phyloP scores from a whole-genome alignment of 768 basidiomycete genomes.

The Tubosaeta brunneosetosa region DNA sequence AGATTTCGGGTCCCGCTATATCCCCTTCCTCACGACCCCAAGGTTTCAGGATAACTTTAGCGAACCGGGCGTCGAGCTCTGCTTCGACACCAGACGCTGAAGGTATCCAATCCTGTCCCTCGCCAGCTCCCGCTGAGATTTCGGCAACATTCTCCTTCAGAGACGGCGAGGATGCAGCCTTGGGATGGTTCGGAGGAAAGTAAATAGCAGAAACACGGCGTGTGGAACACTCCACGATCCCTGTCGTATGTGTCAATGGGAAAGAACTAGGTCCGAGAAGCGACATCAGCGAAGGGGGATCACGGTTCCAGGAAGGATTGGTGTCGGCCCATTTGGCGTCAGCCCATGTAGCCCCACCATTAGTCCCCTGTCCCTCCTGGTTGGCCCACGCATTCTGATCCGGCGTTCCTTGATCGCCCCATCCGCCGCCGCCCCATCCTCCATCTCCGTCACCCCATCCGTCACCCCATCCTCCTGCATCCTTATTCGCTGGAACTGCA shows the following conservation, averaged over 20 bases:
- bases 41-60: conserved; percentile 47
- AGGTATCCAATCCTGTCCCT: conserved; percentile 10
- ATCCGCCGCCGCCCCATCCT: conserved; percentile 15
- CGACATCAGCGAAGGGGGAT: conserved; percentile 28
- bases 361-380: neutral
- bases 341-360: no score
- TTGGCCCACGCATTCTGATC: conserved; percentile 10
- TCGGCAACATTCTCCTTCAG: no score
- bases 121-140: neutral
- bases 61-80: conserved; percentile 33
- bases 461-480: no score
- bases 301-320: conserved; percentile 19
- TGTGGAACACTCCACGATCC: conserved; percentile 62
- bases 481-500: neutral
- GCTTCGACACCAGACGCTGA: conserved; percentile 37
- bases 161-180: no score
- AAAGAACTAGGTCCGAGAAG: conserved; percentile 54
- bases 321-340: conserved; percentile 13
- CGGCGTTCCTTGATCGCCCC: conserved; percentile 12
- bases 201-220: conserved; percentile 44
- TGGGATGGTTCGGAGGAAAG: no score
- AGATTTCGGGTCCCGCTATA: conserved; percentile 33
- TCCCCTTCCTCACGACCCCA: conserved; percentile 45
- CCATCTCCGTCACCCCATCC: no score
- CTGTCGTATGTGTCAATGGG: conserved; percentile 59